Conservation (phyloP, 108 stramenopile genomes). For the Nitzschia palea region DNA sequence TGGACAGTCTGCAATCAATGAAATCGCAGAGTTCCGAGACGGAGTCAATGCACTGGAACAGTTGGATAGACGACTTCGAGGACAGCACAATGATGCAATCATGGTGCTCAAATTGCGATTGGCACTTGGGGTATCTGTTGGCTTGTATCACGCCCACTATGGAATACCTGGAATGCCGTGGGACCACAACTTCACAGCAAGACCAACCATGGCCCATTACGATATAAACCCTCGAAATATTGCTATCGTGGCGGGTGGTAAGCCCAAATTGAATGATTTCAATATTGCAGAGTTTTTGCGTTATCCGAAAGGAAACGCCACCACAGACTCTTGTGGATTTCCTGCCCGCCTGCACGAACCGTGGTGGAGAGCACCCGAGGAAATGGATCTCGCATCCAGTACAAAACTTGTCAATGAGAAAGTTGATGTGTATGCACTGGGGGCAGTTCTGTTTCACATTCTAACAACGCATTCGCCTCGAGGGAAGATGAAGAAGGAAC, state of each 20-base stretch:
- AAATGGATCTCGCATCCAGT: conserved; percentile 52
- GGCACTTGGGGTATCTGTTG: conserved; percentile 65
- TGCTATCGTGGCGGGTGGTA: conserved; percentile 66
- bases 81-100: conserved; percentile 43
- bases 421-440: conserved; percentile 82
- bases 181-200: conserved; percentile 14
- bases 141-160: conserved; percentile 74
- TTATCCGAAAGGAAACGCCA: conserved; percentile 36
- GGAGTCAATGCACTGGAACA: conserved; percentile 59
- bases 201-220: conserved; percentile 77
- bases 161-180: conserved; percentile 5
- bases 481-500: conserved; percentile 74
- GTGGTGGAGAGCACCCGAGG: conserved; percentile 86
- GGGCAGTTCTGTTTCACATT: conserved; percentile 68
- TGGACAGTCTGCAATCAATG: conserved; percentile 85
- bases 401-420: conserved; percentile 56
- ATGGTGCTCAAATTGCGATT: conserved; percentile 65
- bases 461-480: conserved; percentile 78
- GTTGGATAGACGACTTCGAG: conserved; percentile 57
- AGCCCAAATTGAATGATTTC: conserved; percentile 86
- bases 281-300: conserved; percentile 84
- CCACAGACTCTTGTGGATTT: conserved; percentile 71
- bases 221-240: conserved; percentile 81
- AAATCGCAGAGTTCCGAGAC: conserved; percentile 67
- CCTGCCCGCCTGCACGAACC: conserved; percentile 72